A percentile compares a stretch with the other conserved stretches of the same genome.
Conservation (phyloP, 176 grass and related monocot species). For the Triticum timopheevii region DNA sequence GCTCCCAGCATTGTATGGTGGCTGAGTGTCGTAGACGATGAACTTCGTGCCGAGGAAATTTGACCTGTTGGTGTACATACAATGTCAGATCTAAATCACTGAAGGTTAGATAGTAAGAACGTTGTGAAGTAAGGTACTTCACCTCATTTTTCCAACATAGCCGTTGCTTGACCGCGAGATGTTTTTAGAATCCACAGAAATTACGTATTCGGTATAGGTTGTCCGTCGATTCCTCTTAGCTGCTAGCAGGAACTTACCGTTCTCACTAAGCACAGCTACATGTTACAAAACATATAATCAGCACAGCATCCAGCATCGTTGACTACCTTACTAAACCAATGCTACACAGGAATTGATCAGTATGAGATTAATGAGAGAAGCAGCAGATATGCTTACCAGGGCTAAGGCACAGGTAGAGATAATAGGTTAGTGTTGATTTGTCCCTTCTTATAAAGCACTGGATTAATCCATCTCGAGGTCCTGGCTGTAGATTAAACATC, state of each 20-base stretch:
- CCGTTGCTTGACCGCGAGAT: constrained; percentile 74
- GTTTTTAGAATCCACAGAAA: constrained; percentile 76
- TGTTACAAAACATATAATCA: constrained; percentile 21
- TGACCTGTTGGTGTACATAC: constrained; percentile 55
- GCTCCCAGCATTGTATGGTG: constrained; percentile 48
- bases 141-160: constrained; percentile 93
- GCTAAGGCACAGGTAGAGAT: constrained; percentile 81
- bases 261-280: constrained; percentile 79
- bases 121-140: constrained; percentile 9
- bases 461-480: constrained; percentile 70
- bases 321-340: background rate
- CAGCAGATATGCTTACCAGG: constrained; percentile 49
- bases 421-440: constrained; percentile 78
- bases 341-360: background rate
- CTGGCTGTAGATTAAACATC: constrained; percentile 55
- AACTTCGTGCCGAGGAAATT: constrained; percentile 92
- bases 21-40: constrained; percentile 61
- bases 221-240: constrained; percentile 74
- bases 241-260: constrained; percentile 79
- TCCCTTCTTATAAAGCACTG: constrained; percentile 85
- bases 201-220: constrained; percentile 81
- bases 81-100: constrained; percentile 26
- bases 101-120: constrained; percentile 22
- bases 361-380: constrained; percentile 27
- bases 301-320: constrained; percentile 6